Base-by-base conservation (phyloP, 2,329 filamentous ascomycete genomes). In the Arthrobotrys megalospora region DNA sequence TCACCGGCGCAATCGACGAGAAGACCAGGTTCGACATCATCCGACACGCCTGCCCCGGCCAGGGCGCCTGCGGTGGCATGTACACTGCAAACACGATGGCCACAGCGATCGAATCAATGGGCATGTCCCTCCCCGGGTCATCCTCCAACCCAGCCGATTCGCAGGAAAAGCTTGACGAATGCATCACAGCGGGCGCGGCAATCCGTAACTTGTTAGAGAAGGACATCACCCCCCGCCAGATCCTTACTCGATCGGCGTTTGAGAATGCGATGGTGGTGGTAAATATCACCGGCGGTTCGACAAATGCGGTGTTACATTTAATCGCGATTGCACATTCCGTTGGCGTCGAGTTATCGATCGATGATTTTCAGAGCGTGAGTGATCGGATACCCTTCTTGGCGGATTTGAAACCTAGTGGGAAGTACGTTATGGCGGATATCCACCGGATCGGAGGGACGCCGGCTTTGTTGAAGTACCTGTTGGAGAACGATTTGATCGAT, bases 11-110 rank as follows among this genome's bases (percentile, higher is more conserved):
- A 83, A 97, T 80, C 45, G 76, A 80, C 34, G 96, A 99, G 86
- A 91, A 96, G 83, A 88, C 95, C 86, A 91, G 96, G 65, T 97
- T 94, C 84, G 96, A 98, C 85, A 95, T 98, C 83, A 97, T 97
- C 84, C 90, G 94, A 79, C 88, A 98, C 83, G 94, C 96, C 50
- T 97, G 94, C 85, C 93, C 93, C 24, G 93, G 93, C 43, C 88
- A 90, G 81, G 93, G 93, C 81, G 93, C 93, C 11, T 96, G 93
- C 82, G 93, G 93, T 84, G 93, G 93, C 82, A 96, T 96, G 91
- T 92, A 92, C 85, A 92, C 91, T 2, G 91, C 91, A 69, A 92
- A 92, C 85, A 92, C 91, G 60, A 91, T 92, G 90, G 90, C 91
- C n/a, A 89, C 89, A 8, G 90, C 91, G 24, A 91, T 92, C 80